phyloP scores from a whole-genome alignment of 371 early-diverging fungal species.

The Rhizopus microsporus region DNA sequence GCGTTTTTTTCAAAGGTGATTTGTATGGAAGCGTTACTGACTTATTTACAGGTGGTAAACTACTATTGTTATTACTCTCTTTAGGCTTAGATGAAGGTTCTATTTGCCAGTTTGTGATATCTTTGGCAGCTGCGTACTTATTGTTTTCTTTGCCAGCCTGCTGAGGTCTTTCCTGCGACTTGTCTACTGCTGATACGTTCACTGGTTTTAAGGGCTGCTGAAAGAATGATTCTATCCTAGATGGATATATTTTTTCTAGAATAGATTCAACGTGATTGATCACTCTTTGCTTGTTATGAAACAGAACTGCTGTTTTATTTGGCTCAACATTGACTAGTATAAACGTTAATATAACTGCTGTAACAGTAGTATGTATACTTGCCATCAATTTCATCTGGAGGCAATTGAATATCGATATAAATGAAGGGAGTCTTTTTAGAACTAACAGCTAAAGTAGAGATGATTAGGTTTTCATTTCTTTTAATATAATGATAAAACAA shows the following conservation, averaged over 20 bases:
- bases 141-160: neutral
- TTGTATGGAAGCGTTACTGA: too few species aligned
- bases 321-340: constrained; percentile 50
- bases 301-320: constrained; percentile 33
- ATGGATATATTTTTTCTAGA: constrained; percentile 19
- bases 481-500: neutral
- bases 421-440: constrained; percentile 38
- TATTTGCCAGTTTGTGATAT: constrained; percentile 3
- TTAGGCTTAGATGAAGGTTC: neutral
- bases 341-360: neutral
- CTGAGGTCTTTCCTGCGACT: neutral
- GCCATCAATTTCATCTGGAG: constrained; percentile 41
- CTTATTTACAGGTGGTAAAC: too few species aligned
- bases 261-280: constrained; percentile 22
- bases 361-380: neutral
- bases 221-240: neutral
- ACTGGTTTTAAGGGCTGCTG: constrained; percentile 1
- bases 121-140: neutral
- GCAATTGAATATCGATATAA: constrained; percentile 34
- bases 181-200: neutral
- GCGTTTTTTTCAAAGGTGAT: too few species aligned
- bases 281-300: constrained; percentile 35
- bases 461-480: neutral
- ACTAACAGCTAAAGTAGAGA: constrained; percentile 5
- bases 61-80: too few species aligned